Evolutionary conservation across 2,329 filamentous ascomycete genomes (phyloP).

Genomic region (Colletotrichum theobromicola): DNA sequence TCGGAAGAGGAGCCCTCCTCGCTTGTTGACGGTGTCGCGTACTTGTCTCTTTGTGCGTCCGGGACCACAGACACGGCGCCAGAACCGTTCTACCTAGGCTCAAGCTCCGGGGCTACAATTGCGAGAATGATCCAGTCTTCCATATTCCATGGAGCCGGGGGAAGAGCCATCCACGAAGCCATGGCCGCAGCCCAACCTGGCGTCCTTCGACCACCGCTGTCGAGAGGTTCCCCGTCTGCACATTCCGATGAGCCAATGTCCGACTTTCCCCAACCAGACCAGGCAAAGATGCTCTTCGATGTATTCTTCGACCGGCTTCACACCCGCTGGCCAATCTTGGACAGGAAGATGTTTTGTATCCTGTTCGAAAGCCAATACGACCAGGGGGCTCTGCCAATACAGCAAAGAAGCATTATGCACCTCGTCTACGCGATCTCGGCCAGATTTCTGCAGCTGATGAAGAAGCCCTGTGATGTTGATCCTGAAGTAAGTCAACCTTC

Average conservation of each 20-base stretch:
- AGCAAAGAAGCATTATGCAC: conserved; percentile 29
- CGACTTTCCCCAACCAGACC: conserved; percentile 19
- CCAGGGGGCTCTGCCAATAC: conserved; percentile 23
- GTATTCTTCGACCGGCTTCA: conserved; percentile 31
- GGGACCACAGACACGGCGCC: conserved; percentile 26
- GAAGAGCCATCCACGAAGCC: background rate
- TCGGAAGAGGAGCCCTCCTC: conserved; percentile 25
- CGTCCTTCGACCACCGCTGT: background rate
- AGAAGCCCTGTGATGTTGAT: conserved; percentile 27
- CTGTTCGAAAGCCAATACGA: conserved; percentile 25
- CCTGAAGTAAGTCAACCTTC: conserved; percentile 19
- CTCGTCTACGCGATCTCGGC: conserved; percentile 30
- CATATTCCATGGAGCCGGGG: conserved; percentile 24
- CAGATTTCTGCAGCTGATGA: conserved; percentile 28
- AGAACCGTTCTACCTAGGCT: conserved; percentile 30
- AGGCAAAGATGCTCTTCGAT: conserved; percentile 26
- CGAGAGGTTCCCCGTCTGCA: background rate
- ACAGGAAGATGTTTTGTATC: conserved; percentile 23
- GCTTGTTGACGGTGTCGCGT: conserved; percentile 29
- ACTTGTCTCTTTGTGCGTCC: conserved; percentile 28
- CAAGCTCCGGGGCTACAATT: conserved; percentile 30
- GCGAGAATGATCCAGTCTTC: conserved; percentile 30
- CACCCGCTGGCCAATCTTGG: conserved; percentile 29
- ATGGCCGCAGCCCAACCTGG: background rate
- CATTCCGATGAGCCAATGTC: conserved; percentile 7